Conservation (phyloP, 1,139 yeast genomes). For the Magnusiomyces fungicola region DNA sequence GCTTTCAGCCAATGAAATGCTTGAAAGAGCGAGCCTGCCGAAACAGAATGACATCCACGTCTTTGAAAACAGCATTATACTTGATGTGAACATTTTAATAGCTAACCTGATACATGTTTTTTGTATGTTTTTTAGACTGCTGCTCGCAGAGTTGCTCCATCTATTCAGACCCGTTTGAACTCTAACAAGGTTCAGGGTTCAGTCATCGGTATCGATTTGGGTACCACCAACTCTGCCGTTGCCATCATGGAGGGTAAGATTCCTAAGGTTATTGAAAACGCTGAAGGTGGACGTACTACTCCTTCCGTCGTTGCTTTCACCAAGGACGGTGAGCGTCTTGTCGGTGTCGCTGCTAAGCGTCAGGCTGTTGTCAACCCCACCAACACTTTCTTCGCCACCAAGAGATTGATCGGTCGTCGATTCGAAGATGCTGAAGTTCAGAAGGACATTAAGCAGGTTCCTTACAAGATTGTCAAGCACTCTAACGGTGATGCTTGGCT, state of each 20-base stretch:
- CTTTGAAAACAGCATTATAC: no score
- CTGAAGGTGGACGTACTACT: constrained; percentile 98
- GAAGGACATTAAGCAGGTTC: constrained; percentile 93
- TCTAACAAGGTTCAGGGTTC: constrained; percentile 31
- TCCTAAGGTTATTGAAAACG: constrained; percentile 94
- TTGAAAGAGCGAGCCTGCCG: no score
- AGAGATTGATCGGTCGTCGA: constrained; percentile 97
- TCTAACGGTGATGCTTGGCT: constrained; percentile 98
- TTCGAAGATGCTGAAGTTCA: constrained; percentile 95
- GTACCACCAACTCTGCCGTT: constrained; percentile 99
- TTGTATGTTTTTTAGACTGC: not conserved
- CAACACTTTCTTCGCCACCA: constrained; percentile 95
- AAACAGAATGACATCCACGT: no score
- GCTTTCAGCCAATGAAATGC: no score
- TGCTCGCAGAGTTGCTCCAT: constrained; percentile 61
- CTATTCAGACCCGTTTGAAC: constrained; percentile 51
- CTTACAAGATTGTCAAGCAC: constrained; percentile 95
- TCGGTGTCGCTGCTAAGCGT: constrained; percentile 98
- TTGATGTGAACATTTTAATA: no score
- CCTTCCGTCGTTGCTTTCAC: constrained; percentile 99
- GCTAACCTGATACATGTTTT: no score
- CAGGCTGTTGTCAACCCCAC: constrained; percentile 99
- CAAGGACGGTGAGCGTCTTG: constrained; percentile 90
- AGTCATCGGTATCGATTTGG: constrained; percentile 97
- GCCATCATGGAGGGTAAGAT: constrained; percentile 96